Evolutionary conservation across 2,329 filamentous ascomycete genomes (phyloP), one percentile per base, ranked within the genome.

Genomic region (Grosmannia huntii): DNA sequence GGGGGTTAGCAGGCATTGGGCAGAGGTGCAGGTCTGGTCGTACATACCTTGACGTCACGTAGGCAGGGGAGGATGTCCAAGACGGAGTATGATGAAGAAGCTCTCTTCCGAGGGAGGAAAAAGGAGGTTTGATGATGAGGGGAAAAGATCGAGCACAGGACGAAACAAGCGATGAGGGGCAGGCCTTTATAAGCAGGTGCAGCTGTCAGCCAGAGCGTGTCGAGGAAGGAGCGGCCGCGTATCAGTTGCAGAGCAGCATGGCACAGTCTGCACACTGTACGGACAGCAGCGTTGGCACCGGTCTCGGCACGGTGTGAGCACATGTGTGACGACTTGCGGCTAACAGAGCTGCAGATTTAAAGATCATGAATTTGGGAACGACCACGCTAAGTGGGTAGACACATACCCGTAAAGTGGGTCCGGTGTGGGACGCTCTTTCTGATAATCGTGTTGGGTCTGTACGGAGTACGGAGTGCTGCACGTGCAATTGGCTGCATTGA

Each of bases 311-410:
- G 14, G 48, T 50, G 48, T 23, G 48, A 50, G 21, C 19, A 27
- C 10, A 41, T 41, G 38, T 19, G 31, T 33, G 9, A 41, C 38
- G 14, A 41, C 14, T 16, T 27, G 25, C 27, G 9, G 21, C 31
- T 54, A 41, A n/a, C 16, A 41, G 5, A 54, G 28, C 33, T 41
- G 52, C 31, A 54, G 52, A 54, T 25, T 16, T 54, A 54, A 54
- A 54, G 52, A 54, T 54, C 52, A 54, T 54, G 52, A 54, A 54
- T 25, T 54, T 54, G 38, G 38, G 38, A 14, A 41, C 38, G 38
- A 12, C 38, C 12, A 41, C 38, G 38, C 38, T 14, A 16, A 41
- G 38, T 41, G 38, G 38, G 14, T 41, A 41, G 36, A 38, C 36
- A 38, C 36, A 38, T 38, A 38, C 36, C n/a, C 21, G 44, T 4